Conservation (phyloP, 2,329 filamentous ascomycete genomes). For the Stenocarpella maydis region DNA sequence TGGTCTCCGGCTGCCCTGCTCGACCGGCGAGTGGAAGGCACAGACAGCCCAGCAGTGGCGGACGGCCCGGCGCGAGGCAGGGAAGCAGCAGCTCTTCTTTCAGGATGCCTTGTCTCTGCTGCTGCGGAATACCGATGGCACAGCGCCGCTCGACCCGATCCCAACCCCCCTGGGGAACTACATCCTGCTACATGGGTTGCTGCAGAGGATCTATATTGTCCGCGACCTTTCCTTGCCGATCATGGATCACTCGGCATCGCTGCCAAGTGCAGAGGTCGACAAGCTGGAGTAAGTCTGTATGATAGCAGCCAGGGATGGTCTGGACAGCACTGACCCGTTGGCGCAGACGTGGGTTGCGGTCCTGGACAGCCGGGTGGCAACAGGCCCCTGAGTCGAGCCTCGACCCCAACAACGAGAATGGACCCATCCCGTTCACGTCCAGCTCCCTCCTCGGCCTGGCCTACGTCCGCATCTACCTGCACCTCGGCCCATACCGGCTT, state of each 20-base stretch:
- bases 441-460: slow-evolving; percentile 55
- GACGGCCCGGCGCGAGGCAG: slow-evolving; percentile 39
- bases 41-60: slow-evolving; percentile 43
- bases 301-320: too few relatives aligned
- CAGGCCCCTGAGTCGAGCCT: slow-evolving; percentile 49
- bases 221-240: slow-evolving; percentile 48
- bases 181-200: slow-evolving; percentile 47
- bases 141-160: slow-evolving; percentile 45
- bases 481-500: slow-evolving; percentile 53
- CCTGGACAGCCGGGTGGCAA: slow-evolving; percentile 51
- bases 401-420: slow-evolving; percentile 51
- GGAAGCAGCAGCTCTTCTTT: slow-evolving; percentile 47
- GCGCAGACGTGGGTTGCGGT: slow-evolving; percentile 45
- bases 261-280: slow-evolving; percentile 5
- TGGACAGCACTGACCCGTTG: slow-evolving; percentile 47
- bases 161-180: slow-evolving; percentile 50
- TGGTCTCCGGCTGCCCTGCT: slow-evolving; percentile 46
- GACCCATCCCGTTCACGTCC: slow-evolving; percentile 53
- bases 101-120: slow-evolving; percentile 47
- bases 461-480: slow-evolving; percentile 55
- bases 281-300: slow-evolving; percentile 3
- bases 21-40: slow-evolving; percentile 49
- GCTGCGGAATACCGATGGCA: slow-evolving; percentile 42
- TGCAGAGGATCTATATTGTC: slow-evolving; percentile 50
- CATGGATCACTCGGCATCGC: slow-evolving; percentile 24